A percentile compares a stretch with the other conserved stretches of the same genome.
These are phyloP conservation scores for Hymenoscyphus fructigenus DNA, from an alignment of 2,329 filamentous ascomycete genomes.

Conservation along the genomic window DNA sequence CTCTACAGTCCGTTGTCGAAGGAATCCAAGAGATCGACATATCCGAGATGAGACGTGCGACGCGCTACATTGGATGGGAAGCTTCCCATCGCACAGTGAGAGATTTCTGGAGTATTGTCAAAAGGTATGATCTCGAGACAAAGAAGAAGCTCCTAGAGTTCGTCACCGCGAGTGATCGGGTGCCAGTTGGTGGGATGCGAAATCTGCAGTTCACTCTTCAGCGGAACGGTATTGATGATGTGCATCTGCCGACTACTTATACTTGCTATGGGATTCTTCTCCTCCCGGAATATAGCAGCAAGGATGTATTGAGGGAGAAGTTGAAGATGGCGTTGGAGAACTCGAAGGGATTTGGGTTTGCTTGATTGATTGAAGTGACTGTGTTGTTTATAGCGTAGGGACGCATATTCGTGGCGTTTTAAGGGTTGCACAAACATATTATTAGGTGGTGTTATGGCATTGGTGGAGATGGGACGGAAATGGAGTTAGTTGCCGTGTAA, in stretches of 20 bases:
- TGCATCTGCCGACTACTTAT: conserved; percentile 76
- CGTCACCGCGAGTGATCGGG: conserved; percentile 86
- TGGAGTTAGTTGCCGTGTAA: not conserved
- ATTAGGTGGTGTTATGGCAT: not conserved
- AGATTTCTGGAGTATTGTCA: conserved; percentile 84
- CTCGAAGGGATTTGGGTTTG: conserved; percentile 84
- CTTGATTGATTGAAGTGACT: conserved; percentile 34
- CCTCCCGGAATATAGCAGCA: conserved; percentile 76
- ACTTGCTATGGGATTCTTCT: conserved; percentile 91
- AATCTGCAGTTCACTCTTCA: conserved; percentile 84
- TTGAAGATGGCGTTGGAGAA: conserved; percentile 86
- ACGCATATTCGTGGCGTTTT: not conserved
- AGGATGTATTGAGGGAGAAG: conserved; percentile 69
- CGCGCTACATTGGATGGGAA: conserved; percentile 81
- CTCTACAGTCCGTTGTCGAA: conserved; percentile 78
- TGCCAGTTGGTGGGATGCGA: conserved; percentile 82
- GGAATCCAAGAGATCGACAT: conserved; percentile 81
- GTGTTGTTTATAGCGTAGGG: not conserved
- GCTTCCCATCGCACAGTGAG: conserved; percentile 66
- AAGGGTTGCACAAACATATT: not conserved
- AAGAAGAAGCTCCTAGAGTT: conserved; percentile 82
- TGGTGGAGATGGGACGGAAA: not conserved
- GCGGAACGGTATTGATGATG: conserved; percentile 65
- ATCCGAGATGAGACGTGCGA: conserved; percentile 64
- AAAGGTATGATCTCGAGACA: conserved; percentile 64